Base-by-base conservation (phyloP, 1,284 basidiomycete genomes). In the Leccinum subfulvum region DNA sequence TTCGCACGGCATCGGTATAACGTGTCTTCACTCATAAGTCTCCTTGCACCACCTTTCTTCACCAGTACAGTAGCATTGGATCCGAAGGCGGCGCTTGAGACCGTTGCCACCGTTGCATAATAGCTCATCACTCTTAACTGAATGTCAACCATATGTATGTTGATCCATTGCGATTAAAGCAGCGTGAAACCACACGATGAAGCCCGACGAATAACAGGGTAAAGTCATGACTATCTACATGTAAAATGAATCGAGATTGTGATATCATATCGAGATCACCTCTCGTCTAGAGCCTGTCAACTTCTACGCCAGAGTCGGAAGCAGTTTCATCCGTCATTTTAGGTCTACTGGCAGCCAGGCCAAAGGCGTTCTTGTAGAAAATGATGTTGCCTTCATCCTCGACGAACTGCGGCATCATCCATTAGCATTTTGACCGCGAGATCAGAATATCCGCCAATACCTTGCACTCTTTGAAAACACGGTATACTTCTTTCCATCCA, bases 371-470 rank as follows among this genome's bases (percentile, higher is more conserved):
- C 83, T 95, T 95, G 87, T 89, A 98, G 82, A 98, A 97, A 62
- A 95, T 75, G 65, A 97, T 85, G 71, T 94, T 88, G 61, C 93
- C 94, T 71, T 93, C 90, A 73, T 97, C 94, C 78, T 98, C 95
- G 59, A 97, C 90, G 76, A 94, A 97, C 87, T 88, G 61, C 59
- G 59, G 60, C 68, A 66, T 5, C 23, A 26, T 37, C 63, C 56
- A 53, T 76, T 39, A 67, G 67, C 14, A 62, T 56, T n/a, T 49
- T 2, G 6, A n/a, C 39, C 60, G 55, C 64, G 51, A 63, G 30
- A 52, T 8, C n/a, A 11, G 9, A 60, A 8, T 9, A 16, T 26
- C 44, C 9, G 14, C 53, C 11, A 60, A 30, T 67, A 87, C 85
- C 81, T 88, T 90, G 89, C 91, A 93, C 69, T 88, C 82, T 70